Evolutionary conservation across 768 basidiomycete genomes (phyloP).

Genomic region (Tulasnella sp.): DNA sequence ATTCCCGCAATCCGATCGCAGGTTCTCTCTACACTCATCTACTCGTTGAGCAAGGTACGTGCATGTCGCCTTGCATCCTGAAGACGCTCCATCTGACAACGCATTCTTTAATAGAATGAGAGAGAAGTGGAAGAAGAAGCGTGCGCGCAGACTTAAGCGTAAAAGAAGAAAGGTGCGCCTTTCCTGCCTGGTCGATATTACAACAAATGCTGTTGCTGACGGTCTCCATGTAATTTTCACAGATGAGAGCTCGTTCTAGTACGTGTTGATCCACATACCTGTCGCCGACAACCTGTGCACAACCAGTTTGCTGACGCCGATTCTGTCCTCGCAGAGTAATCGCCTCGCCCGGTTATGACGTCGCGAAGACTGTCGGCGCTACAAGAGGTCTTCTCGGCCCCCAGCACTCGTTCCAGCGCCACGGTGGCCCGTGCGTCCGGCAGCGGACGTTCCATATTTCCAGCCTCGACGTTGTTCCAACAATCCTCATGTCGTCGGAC

Average conservation of each 20-base stretch:
- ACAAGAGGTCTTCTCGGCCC: neutral
- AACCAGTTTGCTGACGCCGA: neutral
- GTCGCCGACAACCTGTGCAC: neutral
- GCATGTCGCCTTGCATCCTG: neutral
- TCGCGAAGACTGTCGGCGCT: conserved; percentile 13
- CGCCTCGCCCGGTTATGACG: conserved; percentile 19
- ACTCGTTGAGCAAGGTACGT: conserved; percentile 5
- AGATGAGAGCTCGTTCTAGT: conserved; percentile 31
- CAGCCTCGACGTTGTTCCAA: neutral
- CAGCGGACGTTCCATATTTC: neutral
- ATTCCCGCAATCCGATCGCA: neutral
- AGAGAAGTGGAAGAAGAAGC: conserved; percentile 31
- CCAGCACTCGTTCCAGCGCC: neutral
- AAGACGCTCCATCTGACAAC: neutral
- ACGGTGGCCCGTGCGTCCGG: neutral
- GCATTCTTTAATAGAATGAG: conserved; percentile 3
- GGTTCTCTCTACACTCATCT: conserved; percentile 11
- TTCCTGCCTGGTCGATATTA: neutral
- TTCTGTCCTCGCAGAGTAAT: conserved; percentile 17
- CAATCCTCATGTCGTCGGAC: conserved; percentile 11
- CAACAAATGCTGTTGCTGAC: neutral
- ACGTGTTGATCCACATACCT: neutral
- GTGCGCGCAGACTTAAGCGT: conserved; percentile 27
- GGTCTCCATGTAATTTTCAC: neutral
- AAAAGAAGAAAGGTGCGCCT: conserved; percentile 29